phyloP scores from a whole-genome alignment of 2,329 filamentous ascomycete species.

The Exophiala aquamarina region DNA sequence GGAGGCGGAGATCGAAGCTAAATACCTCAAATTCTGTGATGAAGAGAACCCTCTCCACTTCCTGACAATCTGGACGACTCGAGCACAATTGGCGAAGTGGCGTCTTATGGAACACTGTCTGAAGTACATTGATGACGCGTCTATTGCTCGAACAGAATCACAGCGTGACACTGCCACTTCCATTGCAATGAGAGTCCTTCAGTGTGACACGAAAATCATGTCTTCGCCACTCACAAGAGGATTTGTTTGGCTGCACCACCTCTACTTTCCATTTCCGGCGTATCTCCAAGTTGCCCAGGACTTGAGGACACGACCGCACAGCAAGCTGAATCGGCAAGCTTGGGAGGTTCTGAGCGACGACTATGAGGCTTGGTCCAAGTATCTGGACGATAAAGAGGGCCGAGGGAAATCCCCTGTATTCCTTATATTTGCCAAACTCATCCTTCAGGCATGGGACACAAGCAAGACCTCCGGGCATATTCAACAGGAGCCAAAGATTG shows the following conservation, averaged over 20 bases:
- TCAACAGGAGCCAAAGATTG: too few relatives aligned
- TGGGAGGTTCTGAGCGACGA: slow-evolving; percentile 51
- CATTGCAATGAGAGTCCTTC: slow-evolving; percentile 40
- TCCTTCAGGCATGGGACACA: slow-evolving; percentile 45
- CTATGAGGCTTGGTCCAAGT: slow-evolving; percentile 37
- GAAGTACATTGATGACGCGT: slow-evolving; percentile 23
- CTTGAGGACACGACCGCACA: slow-evolving; percentile 38
- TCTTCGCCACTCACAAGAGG: slow-evolving; percentile 41
- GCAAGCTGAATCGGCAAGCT: slow-evolving; percentile 33
- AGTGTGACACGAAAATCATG: slow-evolving; percentile 48
- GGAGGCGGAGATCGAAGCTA: slow-evolving; percentile 44
- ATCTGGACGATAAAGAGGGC: neutral
- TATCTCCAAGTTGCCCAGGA: slow-evolving; percentile 49
- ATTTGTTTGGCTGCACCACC: slow-evolving; percentile 44
- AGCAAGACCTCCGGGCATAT: slow-evolving; percentile 19
- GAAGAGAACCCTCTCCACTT: slow-evolving; percentile 46
- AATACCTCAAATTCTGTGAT: slow-evolving; percentile 45
- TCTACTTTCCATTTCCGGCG: slow-evolving; percentile 51
- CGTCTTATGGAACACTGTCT: slow-evolving; percentile 53
- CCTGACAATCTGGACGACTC: slow-evolving; percentile 48
- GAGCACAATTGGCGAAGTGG: slow-evolving; percentile 48
- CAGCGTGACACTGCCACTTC: slow-evolving; percentile 34
- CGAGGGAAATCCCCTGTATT: slow-evolving; percentile 31
- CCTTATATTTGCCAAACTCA: slow-evolving; percentile 35
- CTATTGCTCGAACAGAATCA: slow-evolving; percentile 28